Base-by-base conservation (phyloP, 495 filamentous ascomycete species). In the Pyrenopolyporus hunteri region DNA sequence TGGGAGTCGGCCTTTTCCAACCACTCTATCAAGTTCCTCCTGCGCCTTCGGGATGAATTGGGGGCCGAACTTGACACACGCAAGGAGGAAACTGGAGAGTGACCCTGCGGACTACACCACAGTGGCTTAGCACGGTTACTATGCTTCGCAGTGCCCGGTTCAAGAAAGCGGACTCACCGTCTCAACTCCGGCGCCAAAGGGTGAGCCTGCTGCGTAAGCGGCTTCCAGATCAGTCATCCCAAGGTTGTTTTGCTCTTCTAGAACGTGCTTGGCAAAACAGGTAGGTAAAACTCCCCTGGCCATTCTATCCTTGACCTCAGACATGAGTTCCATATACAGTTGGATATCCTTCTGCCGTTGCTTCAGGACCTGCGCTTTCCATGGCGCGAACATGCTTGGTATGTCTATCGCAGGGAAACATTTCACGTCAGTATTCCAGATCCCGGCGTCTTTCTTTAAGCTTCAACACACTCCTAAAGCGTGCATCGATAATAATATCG, bases 101-200 rank as follows among this genome's bases (percentile, higher is more conserved):
- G 73, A 72, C 10, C 73, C 72, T 6, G 72, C 68, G 0, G 73
- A 76, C 73, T 76, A 28, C 19, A 57, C 60, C 76, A 7, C 73
- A 60, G 1, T 80, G 69, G 14, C 74, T 85, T 14, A 87, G 74
- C 26, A 79, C 13, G 0, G 8, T 11, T 6, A 31, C n/a, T n/a
- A 10, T n/a, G n/a, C n/a, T 72, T 23, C 71, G 29, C n/a, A 2
- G 2, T 17, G 3, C 4, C 23, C 71, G 4, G 70, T 75, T 61
- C 70, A 79, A 50, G 13, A 9, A 23, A 19, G 8, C 8, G 10
- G 7, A 64, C 72, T 73, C 44, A 84, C 84, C 3, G 86, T 89
- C 67, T 89, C 86, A n/a, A 82, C 80, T 9, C 86, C 86, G 9
- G 86, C 86, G 2, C 83, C 84, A 53, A 88, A 87, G 4, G 87